phyloP scores from a whole-genome alignment of 2,329 filamentous ascomycete genomes.

The Microdochium paspali region DNA sequence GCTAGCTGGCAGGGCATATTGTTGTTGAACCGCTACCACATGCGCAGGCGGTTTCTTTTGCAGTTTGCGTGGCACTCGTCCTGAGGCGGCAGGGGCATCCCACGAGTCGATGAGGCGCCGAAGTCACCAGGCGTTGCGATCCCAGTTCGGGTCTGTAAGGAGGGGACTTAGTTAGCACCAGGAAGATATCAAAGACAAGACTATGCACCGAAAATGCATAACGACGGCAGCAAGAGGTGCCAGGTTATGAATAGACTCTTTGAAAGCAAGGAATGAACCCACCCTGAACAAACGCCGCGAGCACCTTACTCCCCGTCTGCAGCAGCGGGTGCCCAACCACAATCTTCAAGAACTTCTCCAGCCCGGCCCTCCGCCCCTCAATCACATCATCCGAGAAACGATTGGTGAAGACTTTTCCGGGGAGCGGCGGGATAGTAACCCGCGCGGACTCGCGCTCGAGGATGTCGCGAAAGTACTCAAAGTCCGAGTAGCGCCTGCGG shows the following conservation, averaged over 20 bases:
- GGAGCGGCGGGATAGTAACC: constrained; percentile 90
- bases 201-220: too few species aligned
- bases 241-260: too few species aligned
- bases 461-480: constrained; percentile 98
- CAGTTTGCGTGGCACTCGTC: constrained; percentile 29
- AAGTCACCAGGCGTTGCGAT: constrained; percentile 76
- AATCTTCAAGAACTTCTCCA: constrained; percentile 95
- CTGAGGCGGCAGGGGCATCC: constrained; percentile 11
- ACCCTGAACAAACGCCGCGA: constrained; percentile 97
- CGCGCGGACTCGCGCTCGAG: constrained; percentile 89
- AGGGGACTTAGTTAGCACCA: constrained; percentile 6
- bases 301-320: constrained; percentile 94
- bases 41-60: constrained; percentile 25
- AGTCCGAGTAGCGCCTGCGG: constrained; percentile 91
- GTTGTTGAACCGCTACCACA: neutral
- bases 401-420: constrained; percentile 96
- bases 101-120: constrained; percentile 21
- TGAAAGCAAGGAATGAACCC: constrained; percentile 19
- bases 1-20: neutral
- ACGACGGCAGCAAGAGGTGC: constrained; percentile 3
- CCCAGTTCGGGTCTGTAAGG: constrained; percentile 70
- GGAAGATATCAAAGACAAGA: too few species aligned
- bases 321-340: constrained; percentile 92
- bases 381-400: constrained; percentile 98
- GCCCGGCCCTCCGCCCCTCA: constrained; percentile 79